Base-by-base conservation (phyloP, 176 grass and related monocot genomes). In the Cenchrus purpureus region DNA sequence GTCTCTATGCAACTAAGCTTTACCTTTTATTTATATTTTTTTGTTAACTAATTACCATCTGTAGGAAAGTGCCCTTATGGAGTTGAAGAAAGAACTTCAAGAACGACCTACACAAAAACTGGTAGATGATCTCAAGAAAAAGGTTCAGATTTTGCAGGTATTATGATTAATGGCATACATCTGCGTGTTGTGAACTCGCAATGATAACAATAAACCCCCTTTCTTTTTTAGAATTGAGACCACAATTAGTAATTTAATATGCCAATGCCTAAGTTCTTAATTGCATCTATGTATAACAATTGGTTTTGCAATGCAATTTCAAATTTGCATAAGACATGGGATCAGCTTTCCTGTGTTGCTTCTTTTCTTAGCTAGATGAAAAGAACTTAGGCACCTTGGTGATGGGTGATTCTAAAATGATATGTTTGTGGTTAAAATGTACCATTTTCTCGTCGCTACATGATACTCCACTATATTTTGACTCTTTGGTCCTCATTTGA, bases 111-210 rank as follows among this genome's bases (percentile, higher is more conserved):
- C 93, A 6, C 82, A 74, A 84, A 99, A 86, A 87, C 57, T 99
- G 59, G 97, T 99, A 25, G 97, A 99, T 65, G 97, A 99, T 94
- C 93, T 99, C 51, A 91, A 86, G 80, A 99, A 96, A 93, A 99
- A 99, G 86, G 90, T 99, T 81, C 83, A 99, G 79, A 96, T 99
- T 94, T 87, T 98, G 73, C 96, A 98, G 96, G 96, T 98, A 88
- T 63, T 51, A 65, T 13, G 32, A 82, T 22, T 40, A 4, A 40
- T 40, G 37, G 71, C 71, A 76, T 42, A 29, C 20, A 10, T 25
- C 10, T 71, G 37, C 2, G 1, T 32, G 37, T 40, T 4, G 37
- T 40, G 37, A 40, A 31, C 52, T 40, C 6, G 14, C 67, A 71
- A 17, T 57, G 3, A 58, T 45, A 59, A 82, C 65, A 58, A 17